Base-by-base conservation (phyloP, 192 early-diverging fungal species). In the Gamsiella multidivaricata region DNA sequence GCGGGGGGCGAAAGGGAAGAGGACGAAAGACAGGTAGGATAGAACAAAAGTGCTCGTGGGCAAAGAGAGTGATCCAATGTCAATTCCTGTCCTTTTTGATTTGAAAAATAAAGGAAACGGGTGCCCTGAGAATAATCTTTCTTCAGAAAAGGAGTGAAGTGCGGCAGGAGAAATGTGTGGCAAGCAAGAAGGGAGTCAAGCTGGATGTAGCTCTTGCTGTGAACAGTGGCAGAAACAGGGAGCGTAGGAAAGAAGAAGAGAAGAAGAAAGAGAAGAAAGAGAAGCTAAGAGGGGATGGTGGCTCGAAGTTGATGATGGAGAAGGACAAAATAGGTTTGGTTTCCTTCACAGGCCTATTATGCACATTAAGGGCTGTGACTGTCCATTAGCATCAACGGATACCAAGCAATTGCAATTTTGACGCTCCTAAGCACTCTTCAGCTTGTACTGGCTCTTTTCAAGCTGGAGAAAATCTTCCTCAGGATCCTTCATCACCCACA, bases 401-500 rank as follows among this genome's bases (percentile, higher is more conserved):
- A n/a, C 34, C 26, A n/a, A n/a, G n/a, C 11, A 34, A 22, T 32
- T 26, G 22, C 1, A 23, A 36, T 36, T 5, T 11, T 26, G 3
- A 0, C 18, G 1, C 14, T 51, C 0, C 25, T 52, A 78, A 3
- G 74, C 74, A 3, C 74, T 61, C 47, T 78, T 78, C 11, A 78
- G 58, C 25, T 69, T 78, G 54, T 78, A 78, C 23, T 53, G 74
- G 23, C 74, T 78, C 23, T 58, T 51, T 32, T 78, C 74, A 3
- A 78, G 66, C 26, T 32, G 33, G 7, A 69, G 23, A 42, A 78
- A 69, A 3, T 42, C 74, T 33, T 78, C 74, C 14, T 78, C 74
- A 2, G 74, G 74, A 15, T 63, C 66, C 32, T 46, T 60, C 66
- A 78, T 78, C 36, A 78, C 37, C 74, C 74, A 78, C n/a, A 78